phyloP scores from a whole-genome alignment of 257 asterid species.

The Jasminum sambac region DNA sequence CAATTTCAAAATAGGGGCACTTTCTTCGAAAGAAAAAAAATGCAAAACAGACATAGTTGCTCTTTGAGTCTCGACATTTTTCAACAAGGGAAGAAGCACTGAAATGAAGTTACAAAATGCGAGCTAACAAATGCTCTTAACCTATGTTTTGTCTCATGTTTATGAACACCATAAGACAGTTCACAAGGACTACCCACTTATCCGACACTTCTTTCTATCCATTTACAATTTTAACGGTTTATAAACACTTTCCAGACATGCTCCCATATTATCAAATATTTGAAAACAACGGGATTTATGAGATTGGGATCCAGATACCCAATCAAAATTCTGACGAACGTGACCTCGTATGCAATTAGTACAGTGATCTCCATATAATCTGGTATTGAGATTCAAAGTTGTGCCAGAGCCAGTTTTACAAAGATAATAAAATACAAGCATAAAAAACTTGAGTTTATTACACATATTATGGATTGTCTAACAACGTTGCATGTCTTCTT shows the following conservation, averaged over 20 bases:
- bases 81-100: not conserved
- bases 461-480: conserved; percentile 6
- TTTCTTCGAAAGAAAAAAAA: not conserved
- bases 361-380: not conserved
- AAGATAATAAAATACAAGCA: not conserved
- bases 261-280: not conserved
- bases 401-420: not conserved
- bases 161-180: too few relatives aligned
- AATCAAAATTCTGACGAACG: too few relatives aligned
- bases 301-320: conserved; percentile 7
- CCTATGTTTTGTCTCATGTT: too few relatives aligned
- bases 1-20: not conserved
- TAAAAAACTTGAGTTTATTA: conserved; percentile 5
- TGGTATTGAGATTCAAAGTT: not conserved
- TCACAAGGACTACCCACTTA: too few relatives aligned
- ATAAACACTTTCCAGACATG: not conserved
- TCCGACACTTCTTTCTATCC: too few relatives aligned
- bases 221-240: too few relatives aligned
- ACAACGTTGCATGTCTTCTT: not conserved
- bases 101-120: not conserved
- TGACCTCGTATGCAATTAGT: not conserved
- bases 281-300: not conserved
- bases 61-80: not conserved
- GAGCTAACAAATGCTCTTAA: not conserved
- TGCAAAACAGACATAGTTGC: not conserved